A percentile compares a stretch with the other conserved stretches of the same genome.
Conservation (phyloP, 331 rosid genomes). For the Cydonia oblonga region DNA sequence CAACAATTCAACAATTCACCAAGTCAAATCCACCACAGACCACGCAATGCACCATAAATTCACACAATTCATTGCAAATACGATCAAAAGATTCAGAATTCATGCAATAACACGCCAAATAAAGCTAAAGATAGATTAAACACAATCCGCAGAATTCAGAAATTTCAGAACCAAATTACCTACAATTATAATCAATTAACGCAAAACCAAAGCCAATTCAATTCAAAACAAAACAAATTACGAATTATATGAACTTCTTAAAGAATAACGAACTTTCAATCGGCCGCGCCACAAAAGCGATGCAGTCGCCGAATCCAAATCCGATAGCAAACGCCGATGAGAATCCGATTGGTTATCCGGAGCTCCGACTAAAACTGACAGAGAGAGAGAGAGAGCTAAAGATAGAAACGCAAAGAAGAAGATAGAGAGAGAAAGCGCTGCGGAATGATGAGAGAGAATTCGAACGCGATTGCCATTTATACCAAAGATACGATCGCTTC, state of each 20-base stretch:
- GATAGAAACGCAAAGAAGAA: neutral
- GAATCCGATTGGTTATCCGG: neutral
- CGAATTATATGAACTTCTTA: neutral
- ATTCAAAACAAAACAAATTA: neutral
- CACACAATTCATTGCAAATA: neutral
- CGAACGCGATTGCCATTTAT: constrained; percentile 15
- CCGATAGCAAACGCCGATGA: neutral
- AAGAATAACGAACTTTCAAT: constrained; percentile 14
- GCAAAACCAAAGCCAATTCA: neutral
- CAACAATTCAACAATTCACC: neutral
- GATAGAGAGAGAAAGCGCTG: neutral
- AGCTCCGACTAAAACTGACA: neutral
- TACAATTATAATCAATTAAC: neutral
- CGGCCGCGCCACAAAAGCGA: neutral
- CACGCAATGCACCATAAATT: neutral
- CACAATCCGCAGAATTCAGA: neutral
- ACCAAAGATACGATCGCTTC: neutral
- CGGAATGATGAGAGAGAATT: too few species aligned
- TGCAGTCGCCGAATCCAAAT: constrained; percentile 2
- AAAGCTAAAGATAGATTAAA: neutral
- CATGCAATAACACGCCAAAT: neutral
- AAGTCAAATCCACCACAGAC: neutral
- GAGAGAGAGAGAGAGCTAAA: neutral
- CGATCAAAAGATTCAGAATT: neutral
- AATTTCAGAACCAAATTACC: neutral